These are phyloP conservation scores for Vicia sativa DNA, from an alignment of 306 rosid genomes.

Conservation along the genomic window DNA sequence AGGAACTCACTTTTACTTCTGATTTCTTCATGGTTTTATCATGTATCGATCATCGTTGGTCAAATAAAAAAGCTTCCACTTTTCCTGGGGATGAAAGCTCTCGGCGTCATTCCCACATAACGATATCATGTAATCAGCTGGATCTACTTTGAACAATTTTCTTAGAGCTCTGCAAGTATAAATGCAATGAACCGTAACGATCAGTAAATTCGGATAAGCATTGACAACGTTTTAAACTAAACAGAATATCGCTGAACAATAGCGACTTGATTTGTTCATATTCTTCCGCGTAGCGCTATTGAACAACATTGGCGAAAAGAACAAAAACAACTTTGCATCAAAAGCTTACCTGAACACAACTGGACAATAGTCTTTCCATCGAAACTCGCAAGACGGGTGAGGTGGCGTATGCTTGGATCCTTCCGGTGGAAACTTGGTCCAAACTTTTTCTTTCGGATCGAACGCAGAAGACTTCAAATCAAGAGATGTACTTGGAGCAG, in stretches of 20 bases:
- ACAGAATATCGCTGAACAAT: neutral
- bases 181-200: slow-evolving; percentile 33
- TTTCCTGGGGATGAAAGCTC: slow-evolving; percentile 99
- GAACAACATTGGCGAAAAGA: neutral
- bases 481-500: slow-evolving; percentile 89
- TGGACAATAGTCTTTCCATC: slow-evolving; percentile 99
- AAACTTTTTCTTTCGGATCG: slow-evolving; percentile 90
- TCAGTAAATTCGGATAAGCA: slow-evolving; percentile 6
- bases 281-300: neutral
- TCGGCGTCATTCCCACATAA: slow-evolving; percentile 95
- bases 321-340: slow-evolving; percentile 5
- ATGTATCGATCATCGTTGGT: slow-evolving; percentile 96
- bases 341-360: slow-evolving; percentile 84
- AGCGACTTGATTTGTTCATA: neutral
- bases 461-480: slow-evolving; percentile 89
- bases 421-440: slow-evolving; percentile 97
- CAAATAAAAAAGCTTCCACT: slow-evolving; percentile 96
- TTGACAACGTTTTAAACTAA: neutral
- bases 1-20: slow-evolving; percentile 82
- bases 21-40: slow-evolving; percentile 97
- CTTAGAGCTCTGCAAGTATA: slow-evolving; percentile 79
- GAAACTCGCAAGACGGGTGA: slow-evolving; percentile 80
- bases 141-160: slow-evolving; percentile 92
- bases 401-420: slow-evolving; percentile 99
- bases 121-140: slow-evolving; percentile 98